Base-by-base conservation (phyloP, 2,329 filamentous ascomycete species). In the Verticillium dahliae region DNA sequence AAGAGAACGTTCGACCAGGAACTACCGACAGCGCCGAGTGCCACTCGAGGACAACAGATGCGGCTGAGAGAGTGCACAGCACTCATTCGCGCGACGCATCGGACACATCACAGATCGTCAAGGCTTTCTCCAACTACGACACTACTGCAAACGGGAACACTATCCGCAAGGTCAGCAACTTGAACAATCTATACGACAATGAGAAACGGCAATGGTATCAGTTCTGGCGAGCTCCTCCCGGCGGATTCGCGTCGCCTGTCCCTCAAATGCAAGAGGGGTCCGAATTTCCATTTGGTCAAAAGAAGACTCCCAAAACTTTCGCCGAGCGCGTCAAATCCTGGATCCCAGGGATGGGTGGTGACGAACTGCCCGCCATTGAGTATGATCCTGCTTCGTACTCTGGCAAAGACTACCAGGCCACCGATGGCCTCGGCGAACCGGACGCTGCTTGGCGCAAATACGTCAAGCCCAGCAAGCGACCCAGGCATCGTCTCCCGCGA, bases 391-490 rank as follows among this genome's bases (percentile, higher is more conserved):
- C 89, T 0, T 86, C 84, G 69, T 85, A 90, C 64, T 82, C 89
- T 1, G 85, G 83, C 61, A 68, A 76, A 13, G 72, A 76, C 18
- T 76, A 79, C 66, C 78, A 83, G 39, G 83, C 88, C 34, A 27
- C 45, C 3, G 80, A 88, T 61, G 81, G 85, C 11, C 84, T 88
- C 54, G 83, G 82, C 9, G 82, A 86, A 57, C 87, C 90, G 0
- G 76, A 85, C 13, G 58, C 58, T 14, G 41, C 33, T 55, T 99
- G 95, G 95, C 86, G 88, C 68, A 89, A 88, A 63, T 97, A 93
- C 76, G 78, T 98, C 58, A 89, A 87, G 69, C 84, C 86, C 62
- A 92, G 90, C 61, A 87, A 97, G 64, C 88, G 95, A 41, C 92
- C 94, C 18, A 96, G 90, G 0, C 92, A 96, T 77, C 87, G 88